A percentile compares a stretch with the other conserved stretches of the same genome.
Conservation (phyloP, 2,329 filamentous ascomycete species). For the Talaromyces funiculosus region DNA sequence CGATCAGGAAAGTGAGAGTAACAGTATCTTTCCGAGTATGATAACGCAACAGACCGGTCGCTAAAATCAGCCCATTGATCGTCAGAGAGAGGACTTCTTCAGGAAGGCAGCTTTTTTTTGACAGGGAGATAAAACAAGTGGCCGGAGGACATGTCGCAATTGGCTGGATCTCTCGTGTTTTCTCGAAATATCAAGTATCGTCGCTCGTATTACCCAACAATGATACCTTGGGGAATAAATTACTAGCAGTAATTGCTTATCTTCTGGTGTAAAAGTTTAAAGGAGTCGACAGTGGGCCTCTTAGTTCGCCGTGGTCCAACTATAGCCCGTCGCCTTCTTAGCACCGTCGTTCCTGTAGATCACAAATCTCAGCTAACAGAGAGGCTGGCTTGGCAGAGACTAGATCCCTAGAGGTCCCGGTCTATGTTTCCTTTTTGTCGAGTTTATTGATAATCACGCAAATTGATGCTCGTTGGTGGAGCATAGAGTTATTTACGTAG, state of each 20-base stretch:
- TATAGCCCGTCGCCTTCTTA: background rate
- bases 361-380: constrained; percentile 1
- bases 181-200: background rate
- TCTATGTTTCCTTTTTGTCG: background rate
- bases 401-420: background rate
- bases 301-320: background rate
- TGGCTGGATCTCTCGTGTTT: background rate
- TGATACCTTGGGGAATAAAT: background rate
- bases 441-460: background rate
- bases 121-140: background rate
- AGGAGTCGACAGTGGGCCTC: background rate
- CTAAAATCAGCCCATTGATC: background rate
- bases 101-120: background rate
- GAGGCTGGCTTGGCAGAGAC: background rate
- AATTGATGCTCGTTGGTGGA: background rate
- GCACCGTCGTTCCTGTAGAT: constrained; percentile 10
- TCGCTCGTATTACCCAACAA: background rate
- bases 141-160: background rate
- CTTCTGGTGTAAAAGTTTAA: background rate
- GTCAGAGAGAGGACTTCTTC: background rate
- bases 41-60: background rate
- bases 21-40: background rate
- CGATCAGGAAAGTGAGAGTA: background rate
- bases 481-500: background rate
- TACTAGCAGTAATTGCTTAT: background rate